Base-by-base conservation (phyloP, 192 early-diverging fungal species). In the Coemansia sp. region DNA sequence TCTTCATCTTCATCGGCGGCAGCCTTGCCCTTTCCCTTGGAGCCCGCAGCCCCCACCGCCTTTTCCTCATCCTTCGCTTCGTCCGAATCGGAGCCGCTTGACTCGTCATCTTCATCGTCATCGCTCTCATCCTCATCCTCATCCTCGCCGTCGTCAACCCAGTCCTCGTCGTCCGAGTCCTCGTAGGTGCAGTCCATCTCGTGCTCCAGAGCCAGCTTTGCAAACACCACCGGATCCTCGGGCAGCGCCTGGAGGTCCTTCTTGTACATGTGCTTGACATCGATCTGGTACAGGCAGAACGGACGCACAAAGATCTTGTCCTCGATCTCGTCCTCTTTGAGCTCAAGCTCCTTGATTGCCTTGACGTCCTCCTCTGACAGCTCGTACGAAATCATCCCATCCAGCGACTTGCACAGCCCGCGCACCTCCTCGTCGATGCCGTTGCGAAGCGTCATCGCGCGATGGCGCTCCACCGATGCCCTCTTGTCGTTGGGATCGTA, bases 161-260 rank as follows among this genome's bases (percentile, higher is more conserved):
- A 67, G 21, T 70, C 81, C 38, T 84, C 81, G 37, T 84, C 81
- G 9, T 77, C 75, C 2, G 69, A 70, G 41, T 84, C 70, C 57
- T 84, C 81, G 57, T 78, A 79, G 40, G 61, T 61, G 59, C 69
- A 75, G 73, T 79, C 76, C 76, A 84, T 78, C 73, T 84, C 81
- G 61, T 84, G 76, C 56, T 84, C 70, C 9, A 84, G 72, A 4
- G 81, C 76, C 64, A 84, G 52, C 70, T 79, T 75, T 56, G 76
- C 76, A 76, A 84, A 84, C 16, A 67, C 74, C 3, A 58, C 40
- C 4, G 81, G 52, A 56, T 64, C 56, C 65, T 84, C 81, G 6
- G 81, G 81, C 43, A 84, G 77, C 37, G 63, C 73, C 9, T 39
- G 18, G n/a, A 84, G 54, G 13, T 84, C 77, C 70, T 70, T 70